Base-by-base conservation (phyloP, 768 basidiomycete genomes). In the Tricholoma terreum region DNA sequence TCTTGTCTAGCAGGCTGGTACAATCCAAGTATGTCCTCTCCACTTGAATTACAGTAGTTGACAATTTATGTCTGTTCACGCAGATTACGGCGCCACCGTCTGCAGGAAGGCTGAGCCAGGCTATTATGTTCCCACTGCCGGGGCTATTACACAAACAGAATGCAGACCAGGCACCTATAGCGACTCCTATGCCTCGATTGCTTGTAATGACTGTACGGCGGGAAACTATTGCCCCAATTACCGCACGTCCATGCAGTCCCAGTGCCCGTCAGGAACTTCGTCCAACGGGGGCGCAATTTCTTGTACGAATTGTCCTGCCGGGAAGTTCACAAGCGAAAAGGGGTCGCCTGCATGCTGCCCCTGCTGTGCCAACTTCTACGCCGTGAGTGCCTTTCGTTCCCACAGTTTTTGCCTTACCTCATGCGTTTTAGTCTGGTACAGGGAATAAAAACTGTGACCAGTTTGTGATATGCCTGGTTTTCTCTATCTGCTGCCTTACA, bases 351-450 rank as follows among this genome's bases (percentile, higher is more conserved):
- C 59, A 7, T 69, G 69, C 54, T 71, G 70, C 49, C 19, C 54
- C 15, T 70, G 69, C 48, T 63, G 67, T 15, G 67, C 68, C 9
- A 68, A 68, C 34, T 68, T 63, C 60, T 70, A 63, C 49, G 67
- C 66, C 51, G 70, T 65, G 33, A 34, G 62, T 61, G 12, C 21
- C 9, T 17, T 9, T 34, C 14, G 14, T 42, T 36, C 42, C 10
- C 5, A 46, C 22, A 46, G 38, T 9, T 19, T 51, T 17, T 7
- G 33, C 8, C 51, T 60, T 34, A 56, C 11, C 8, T 17, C 51
- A 27, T 3, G 57, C 1, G n/a, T 19, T 24, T 60, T 61, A 63
- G 58, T 12, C 10, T 49, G 52, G 65, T 12, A 52, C 61, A 3
- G 69, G 66, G 27, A 70, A 63, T 40, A 58, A 54, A 8, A 65